phyloP scores from a whole-genome alignment of 2,329 filamentous ascomycete genomes.

The Emergomyces orientalis region DNA sequence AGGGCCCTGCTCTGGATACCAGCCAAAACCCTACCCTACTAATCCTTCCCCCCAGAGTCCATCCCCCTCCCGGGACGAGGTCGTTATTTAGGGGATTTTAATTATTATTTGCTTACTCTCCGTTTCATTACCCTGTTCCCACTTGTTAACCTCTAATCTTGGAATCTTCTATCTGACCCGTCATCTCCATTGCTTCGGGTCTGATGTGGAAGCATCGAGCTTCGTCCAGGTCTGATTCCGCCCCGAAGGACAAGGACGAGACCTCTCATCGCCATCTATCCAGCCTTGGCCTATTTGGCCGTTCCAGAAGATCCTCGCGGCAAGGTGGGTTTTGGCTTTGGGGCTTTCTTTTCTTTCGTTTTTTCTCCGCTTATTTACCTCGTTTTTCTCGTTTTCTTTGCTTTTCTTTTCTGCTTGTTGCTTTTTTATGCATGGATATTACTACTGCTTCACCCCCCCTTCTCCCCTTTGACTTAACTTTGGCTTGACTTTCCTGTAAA shows the following conservation, averaged over 20 bases:
- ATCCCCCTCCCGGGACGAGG: neutral
- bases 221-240: slow-evolving; percentile 33
- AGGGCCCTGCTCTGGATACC: neutral
- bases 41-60: neutral
- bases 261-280: slow-evolving; percentile 24
- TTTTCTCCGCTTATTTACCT: neutral
- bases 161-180: neutral
- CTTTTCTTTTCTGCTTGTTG: neutral
- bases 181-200: slow-evolving; percentile 7
- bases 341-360: neutral
- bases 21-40: neutral
- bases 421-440: neutral
- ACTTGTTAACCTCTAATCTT: neutral
- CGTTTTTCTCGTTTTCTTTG: neutral
- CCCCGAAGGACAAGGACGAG: slow-evolving; percentile 31
- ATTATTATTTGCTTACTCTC: neutral
- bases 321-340: slow-evolving; percentile 20
- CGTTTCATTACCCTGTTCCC: neutral
- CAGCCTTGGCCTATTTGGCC: slow-evolving; percentile 29
- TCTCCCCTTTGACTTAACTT: neutral
- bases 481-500: neutral
- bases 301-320: slow-evolving; percentile 29
- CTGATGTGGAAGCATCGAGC: slow-evolving; percentile 36
- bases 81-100: neutral
- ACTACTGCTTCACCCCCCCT: neutral